These are phyloP conservation scores for Cyclotella kingstonii DNA, from an alignment of 108 stramenopile species.

Conservation along the genomic window DNA sequence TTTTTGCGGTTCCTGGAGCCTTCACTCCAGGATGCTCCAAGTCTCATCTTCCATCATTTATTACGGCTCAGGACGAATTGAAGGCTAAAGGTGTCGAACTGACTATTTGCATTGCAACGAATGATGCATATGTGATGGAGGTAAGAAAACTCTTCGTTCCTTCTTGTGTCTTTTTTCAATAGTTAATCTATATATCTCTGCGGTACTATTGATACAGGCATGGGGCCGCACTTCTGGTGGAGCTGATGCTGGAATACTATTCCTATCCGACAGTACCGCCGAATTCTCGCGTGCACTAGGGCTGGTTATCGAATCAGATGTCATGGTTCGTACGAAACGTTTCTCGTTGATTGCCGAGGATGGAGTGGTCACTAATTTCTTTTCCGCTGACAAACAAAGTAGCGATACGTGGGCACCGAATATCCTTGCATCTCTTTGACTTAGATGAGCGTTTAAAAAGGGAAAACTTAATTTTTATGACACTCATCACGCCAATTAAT, in stretches of 20 bases:
- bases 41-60: constrained; percentile 86
- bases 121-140: constrained; percentile 86
- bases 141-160: constrained; percentile 28
- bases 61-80: constrained; percentile 72
- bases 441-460: neutral
- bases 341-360: constrained; percentile 83
- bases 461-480: no score
- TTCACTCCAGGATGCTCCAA: constrained; percentile 86
- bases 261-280: constrained; percentile 65
- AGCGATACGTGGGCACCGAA: constrained; percentile 84
- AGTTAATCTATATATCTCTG: neutral
- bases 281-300: constrained; percentile 74
- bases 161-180: neutral
- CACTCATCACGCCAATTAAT: no score
- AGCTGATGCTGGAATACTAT: constrained; percentile 68
- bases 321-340: constrained; percentile 67
- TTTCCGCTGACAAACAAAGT: constrained; percentile 56
- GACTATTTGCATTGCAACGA: constrained; percentile 86
- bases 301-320: constrained; percentile 63
- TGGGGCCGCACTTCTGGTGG: constrained; percentile 83
- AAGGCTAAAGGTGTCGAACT: constrained; percentile 81
- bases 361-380: constrained; percentile 80
- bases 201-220: constrained; percentile 36
- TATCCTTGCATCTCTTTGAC: constrained; percentile 59
- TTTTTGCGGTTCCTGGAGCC: constrained; percentile 91